Evolutionary conservation across 805 yeast genomes (phyloP), one percentile per base, ranked within the genome.

Genomic region (Sugiyamaella lignohabitans): DNA sequence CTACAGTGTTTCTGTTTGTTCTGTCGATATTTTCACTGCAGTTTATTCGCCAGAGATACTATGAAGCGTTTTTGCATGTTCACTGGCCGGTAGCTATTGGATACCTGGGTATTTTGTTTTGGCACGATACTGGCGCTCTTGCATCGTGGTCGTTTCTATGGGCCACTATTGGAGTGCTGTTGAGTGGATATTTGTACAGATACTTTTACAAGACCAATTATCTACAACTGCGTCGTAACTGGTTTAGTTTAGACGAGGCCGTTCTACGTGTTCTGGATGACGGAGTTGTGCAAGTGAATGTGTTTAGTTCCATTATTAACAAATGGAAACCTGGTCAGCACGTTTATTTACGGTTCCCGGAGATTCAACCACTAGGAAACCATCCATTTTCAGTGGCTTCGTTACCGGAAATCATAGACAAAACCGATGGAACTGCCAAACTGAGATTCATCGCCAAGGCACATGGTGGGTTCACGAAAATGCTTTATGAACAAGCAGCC

Each of bases 381-480:
- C 57, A 53, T 35, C 57, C 57, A 18, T 53, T 53, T 41, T 43
- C 55, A 3, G 40, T 53, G 5, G 48, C 49, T 2, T n/a, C 17
- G n/a, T 35, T 29, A 14, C 32, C 22, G 17, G 22, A 32, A 14
- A 5, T 32, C n/a, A 32, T 20, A 14, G 43, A 40, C 14, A 19
- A 35, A 19, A n/a, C 27, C 14, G 14, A 20, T 21, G 41, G 41
- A 18, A 6, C 29, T 8, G 14, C 45, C 11, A 23, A 66, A 35
- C 66, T 75, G 56, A 65, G 59, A 20, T 60, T 75, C 43, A 59
- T 75, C 2, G 66, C 73, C 24, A 63, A 69, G 43, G 49, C 57
- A 5, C 42, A 41, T 17, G 27, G 20, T 23, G 57, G 57, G 4
- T 38, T 49, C 36, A 53, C 57, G 3, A 43, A 47, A 24, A 35